A percentile compares a stretch with the other conserved stretches of the same genome.
These are phyloP conservation scores for Colletotrichum sp. DNA, from an alignment of 2,329 filamentous ascomycete species.

Conservation along the genomic window DNA sequence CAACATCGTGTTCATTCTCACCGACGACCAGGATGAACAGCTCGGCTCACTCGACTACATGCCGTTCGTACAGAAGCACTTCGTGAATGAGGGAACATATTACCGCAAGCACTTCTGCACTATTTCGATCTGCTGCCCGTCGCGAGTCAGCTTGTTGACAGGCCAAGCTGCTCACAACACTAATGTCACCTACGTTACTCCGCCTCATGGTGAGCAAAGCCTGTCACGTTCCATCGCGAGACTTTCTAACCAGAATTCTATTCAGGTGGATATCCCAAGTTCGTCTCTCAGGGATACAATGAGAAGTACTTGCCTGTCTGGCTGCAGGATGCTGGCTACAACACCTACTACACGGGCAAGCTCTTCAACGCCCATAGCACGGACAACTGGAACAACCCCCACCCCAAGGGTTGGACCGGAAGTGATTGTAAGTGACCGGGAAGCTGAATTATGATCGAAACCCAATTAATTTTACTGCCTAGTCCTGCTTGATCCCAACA, in stretches of 20 bases:
- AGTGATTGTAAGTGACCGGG: constrained; percentile 36
- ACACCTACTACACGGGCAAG: constrained; percentile 77
- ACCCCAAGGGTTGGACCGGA: constrained; percentile 61
- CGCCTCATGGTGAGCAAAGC: constrained; percentile 54
- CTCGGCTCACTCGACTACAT: constrained; percentile 67
- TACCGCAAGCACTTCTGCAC: constrained; percentile 71
- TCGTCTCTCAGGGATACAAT: constrained; percentile 68
- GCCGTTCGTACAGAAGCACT: constrained; percentile 59
- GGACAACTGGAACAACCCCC: constrained; percentile 65
- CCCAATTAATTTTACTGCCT: constrained; percentile 25
- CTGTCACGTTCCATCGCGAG: neutral
- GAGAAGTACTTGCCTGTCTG: constrained; percentile 73
- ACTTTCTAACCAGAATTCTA: constrained; percentile 30
- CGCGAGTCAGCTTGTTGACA: constrained; percentile 68
- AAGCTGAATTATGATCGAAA: neutral
- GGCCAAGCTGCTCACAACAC: constrained; percentile 73
- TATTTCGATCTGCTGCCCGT: constrained; percentile 70
- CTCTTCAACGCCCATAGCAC: constrained; percentile 70
- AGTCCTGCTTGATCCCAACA: constrained; percentile 41
- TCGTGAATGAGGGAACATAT: constrained; percentile 62
- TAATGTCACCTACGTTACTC: constrained; percentile 65
- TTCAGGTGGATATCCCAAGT: constrained; percentile 63
- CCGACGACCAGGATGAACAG: constrained; percentile 71
- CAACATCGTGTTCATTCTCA: constrained; percentile 72
- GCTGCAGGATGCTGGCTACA: constrained; percentile 72